Conservation (phyloP, 345 rosid genomes). For the Bruguiera parviflora region DNA sequence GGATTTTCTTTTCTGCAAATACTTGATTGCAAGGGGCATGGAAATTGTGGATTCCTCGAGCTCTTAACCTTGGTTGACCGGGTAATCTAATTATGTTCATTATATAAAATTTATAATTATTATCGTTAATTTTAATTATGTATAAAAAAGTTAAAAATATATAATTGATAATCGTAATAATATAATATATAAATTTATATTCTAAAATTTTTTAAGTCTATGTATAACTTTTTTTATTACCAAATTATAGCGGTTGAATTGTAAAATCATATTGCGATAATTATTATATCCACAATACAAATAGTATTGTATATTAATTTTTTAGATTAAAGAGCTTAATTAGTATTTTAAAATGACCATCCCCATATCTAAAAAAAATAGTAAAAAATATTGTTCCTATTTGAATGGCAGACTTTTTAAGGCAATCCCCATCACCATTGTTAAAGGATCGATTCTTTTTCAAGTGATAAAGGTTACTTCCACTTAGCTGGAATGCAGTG, state of each 20-base stretch:
- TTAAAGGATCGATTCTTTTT: conserved; percentile 18
- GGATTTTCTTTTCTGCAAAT: too few species aligned
- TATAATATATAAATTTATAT: too few species aligned
- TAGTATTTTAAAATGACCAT: neutral
- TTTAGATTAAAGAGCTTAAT: neutral
- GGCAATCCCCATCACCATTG: conserved; percentile 19
- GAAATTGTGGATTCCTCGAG: conserved; percentile 25
- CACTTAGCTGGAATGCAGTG: conserved; percentile 25
- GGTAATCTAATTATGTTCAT: neutral
- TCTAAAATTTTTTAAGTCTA: too few species aligned
- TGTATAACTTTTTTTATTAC: neutral
- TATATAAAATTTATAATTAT: too few species aligned
- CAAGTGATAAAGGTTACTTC: conserved; percentile 3
- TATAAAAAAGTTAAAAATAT: too few species aligned
- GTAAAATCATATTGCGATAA: conserved; percentile 2
- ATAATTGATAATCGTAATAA: too few species aligned
- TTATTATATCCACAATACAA: neutral
- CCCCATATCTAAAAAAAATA: neutral
- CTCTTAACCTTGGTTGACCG: conserved; percentile 33
- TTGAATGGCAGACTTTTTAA: conserved; percentile 3
- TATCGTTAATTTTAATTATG: too few species aligned
- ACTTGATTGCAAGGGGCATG: too few species aligned
- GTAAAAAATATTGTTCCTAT: neutral
- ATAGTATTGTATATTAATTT: neutral
- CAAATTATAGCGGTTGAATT: neutral